Conservation (phyloP, 371 early-diverging fungal genomes). For the Apophysomyces trapeziformis region DNA sequence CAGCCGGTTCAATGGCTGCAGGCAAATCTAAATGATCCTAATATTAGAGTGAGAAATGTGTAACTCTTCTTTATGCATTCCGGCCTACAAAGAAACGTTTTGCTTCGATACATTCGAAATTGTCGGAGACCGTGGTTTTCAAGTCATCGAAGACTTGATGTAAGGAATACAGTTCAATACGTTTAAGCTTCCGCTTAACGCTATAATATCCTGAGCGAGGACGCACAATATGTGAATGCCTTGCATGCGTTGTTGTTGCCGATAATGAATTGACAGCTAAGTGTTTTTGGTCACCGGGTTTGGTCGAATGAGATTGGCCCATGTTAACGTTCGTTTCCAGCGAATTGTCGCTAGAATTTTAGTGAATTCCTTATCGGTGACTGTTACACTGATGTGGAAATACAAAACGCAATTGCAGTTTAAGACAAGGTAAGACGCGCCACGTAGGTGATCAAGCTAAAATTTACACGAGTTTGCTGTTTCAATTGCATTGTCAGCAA, state of each 20-base stretch:
- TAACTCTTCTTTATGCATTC: not conserved
- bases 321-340: not conserved
- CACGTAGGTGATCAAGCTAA: no score
- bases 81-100: conserved; percentile 47
- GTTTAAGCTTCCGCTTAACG: conserved; percentile 24
- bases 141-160: conserved; percentile 38
- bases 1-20: conserved; percentile 38
- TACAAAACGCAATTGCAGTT: no score
- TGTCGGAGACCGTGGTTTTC: conserved; percentile 34
- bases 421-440: no score
- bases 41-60: not conserved
- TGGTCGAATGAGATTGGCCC: conserved; percentile 9
- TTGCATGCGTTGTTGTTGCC: not conserved
- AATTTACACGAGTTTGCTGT: no score
- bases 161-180: conserved; percentile 39
- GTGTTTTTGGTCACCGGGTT: not conserved
- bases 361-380: no score
- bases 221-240: not conserved
- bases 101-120: conserved; percentile 47
- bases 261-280: not conserved
- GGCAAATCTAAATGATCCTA: conserved; percentile 49
- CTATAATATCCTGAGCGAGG: conserved; percentile 2
- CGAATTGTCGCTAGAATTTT: no score
- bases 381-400: no score
- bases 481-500: no score